These are phyloP conservation scores for Emergomyces pasteurianus DNA, from an alignment of 2,329 filamentous ascomycete genomes.

Conservation along the genomic window DNA sequence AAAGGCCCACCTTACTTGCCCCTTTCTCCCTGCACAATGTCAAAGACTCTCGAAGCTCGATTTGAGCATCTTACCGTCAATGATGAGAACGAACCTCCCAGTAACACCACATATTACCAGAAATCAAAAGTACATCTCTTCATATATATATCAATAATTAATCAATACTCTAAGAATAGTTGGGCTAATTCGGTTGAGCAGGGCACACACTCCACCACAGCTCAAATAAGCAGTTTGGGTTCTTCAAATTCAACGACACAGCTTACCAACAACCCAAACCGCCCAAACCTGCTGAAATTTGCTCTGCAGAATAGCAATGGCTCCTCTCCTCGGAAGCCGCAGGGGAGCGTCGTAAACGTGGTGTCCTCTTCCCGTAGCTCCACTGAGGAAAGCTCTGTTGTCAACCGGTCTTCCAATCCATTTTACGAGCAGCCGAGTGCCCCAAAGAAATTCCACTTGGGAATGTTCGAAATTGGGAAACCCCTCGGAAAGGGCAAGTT, in stretches of 20 bases:
- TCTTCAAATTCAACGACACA: constrained; percentile 18
- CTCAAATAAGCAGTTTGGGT: constrained; percentile 17
- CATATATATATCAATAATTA: neutral
- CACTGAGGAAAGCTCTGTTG: constrained; percentile 37
- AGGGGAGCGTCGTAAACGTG: neutral
- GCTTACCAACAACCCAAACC: constrained; percentile 41
- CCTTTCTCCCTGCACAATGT: constrained; percentile 26
- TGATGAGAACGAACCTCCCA: constrained; percentile 64
- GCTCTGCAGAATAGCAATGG: constrained; percentile 68
- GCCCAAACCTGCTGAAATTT: constrained; percentile 76
- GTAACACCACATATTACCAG: constrained; percentile 45
- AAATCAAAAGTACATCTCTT: constrained; percentile 61
- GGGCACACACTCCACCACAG: constrained; percentile 34
- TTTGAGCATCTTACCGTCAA: constrained; percentile 84
- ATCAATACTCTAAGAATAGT: neutral
- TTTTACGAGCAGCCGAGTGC: constrained; percentile 45
- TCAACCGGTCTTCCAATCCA: constrained; percentile 26
- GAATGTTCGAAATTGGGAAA: constrained; percentile 89
- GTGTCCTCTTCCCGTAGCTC: constrained; percentile 26
- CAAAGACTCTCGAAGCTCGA: constrained; percentile 68
- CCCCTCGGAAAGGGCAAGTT: constrained; percentile 82
- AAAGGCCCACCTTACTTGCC: no score
- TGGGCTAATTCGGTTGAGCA: constrained; percentile 13
- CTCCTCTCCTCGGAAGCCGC: constrained; percentile 50
- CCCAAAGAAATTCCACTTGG: constrained; percentile 60